Conservation (phyloP, 1,139 yeast genomes). For the Yarrowia galli region DNA sequence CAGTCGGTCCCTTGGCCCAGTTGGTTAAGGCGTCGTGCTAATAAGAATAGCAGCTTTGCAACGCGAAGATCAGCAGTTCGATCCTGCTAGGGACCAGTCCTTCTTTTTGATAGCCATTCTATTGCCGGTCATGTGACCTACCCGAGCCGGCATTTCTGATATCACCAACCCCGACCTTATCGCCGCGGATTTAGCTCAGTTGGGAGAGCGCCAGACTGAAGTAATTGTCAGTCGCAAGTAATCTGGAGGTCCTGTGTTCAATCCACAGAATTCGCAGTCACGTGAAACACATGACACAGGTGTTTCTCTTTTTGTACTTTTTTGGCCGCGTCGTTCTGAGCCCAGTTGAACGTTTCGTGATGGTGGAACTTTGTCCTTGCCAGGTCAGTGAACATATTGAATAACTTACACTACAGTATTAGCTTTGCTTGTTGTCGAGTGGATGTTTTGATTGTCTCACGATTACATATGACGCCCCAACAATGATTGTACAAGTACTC, state of each 20-base stretch:
- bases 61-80: constrained; percentile 72
- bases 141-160: not conserved
- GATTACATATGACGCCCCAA: no score
- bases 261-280: constrained; percentile 11
- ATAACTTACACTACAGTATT: no score
- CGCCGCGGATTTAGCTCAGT: constrained; percentile 12
- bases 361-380: no score
- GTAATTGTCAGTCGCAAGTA: not conserved
- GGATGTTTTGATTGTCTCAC: no score
- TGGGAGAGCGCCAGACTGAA: constrained; percentile 12
- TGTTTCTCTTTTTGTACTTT: not conserved
- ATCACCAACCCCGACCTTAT: not conserved
- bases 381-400: no score
- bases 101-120: not conserved
- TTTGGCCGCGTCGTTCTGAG: not conserved
- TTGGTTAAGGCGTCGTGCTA: constrained; percentile 93
- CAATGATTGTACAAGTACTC: no score
- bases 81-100: constrained; percentile 75
- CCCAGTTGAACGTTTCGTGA: no score
- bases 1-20: constrained; percentile 90
- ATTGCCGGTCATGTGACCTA: not conserved
- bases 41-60: constrained; percentile 49
- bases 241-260: constrained; percentile 11
- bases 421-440: no score
- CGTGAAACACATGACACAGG: not conserved